Evolutionary conservation across 192 early-diverging fungal genomes (phyloP).

Genomic region (Coemansia sp.): DNA sequence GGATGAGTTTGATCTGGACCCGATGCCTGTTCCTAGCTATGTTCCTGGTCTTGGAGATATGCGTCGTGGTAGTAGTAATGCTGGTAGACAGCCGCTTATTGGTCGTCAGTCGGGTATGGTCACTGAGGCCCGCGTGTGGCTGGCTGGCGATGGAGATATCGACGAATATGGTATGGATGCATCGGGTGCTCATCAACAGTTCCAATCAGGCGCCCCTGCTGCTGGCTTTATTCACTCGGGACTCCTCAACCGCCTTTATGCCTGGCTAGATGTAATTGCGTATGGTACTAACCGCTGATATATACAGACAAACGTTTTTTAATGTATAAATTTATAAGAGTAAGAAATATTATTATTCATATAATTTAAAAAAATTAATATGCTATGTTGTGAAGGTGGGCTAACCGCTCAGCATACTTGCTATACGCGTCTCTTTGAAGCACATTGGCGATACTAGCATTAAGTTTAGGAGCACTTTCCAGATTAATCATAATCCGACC

Average conservation of each 20-base stretch:
- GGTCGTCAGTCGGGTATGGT: background rate
- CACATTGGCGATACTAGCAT: background rate
- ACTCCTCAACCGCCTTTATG: constrained; percentile 65
- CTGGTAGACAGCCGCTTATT: background rate
- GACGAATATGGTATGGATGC: background rate
- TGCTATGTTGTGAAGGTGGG: background rate
- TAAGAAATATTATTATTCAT: no score
- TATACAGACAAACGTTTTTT: background rate
- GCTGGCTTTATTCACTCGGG: constrained; percentile 67
- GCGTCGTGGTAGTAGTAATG: background rate
- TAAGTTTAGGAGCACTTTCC: background rate
- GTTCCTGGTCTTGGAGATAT: constrained; percentile 18
- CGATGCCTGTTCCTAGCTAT: constrained; percentile 35
- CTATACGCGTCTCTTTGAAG: background rate
- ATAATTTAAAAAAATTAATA: background rate
- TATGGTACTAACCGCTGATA: constrained; percentile 23
- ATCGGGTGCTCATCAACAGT: constrained; percentile 1
- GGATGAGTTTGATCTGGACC: constrained; percentile 35
- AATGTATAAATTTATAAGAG: background rate
- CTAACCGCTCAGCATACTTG: background rate
- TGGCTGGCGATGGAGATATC: constrained; percentile 1
- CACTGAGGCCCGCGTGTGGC: constrained; percentile 18
- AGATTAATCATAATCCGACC: background rate
- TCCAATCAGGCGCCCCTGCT: constrained; percentile 25
- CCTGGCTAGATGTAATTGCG: constrained; percentile 60